Evolutionary conservation across 495 filamentous ascomycete genomes (phyloP).

Genomic region (Penicillium longicatenatum): DNA sequence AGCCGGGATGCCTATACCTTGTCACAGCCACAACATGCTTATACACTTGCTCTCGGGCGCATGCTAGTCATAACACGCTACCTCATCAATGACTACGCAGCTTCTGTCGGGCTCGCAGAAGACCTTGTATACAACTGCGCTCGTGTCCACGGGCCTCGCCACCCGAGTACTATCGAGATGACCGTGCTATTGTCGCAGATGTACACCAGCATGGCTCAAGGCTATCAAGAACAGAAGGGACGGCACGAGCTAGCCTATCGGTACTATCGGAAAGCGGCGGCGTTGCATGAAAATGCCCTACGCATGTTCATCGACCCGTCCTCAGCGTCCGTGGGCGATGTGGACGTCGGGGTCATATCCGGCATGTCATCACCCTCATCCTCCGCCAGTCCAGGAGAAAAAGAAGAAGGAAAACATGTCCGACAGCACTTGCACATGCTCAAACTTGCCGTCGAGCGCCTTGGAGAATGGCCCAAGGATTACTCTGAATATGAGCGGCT

Average conservation of each 20-base stretch:
- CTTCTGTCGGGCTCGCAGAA: slow-evolving; percentile 29
- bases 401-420: slow-evolving; percentile 28
- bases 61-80: slow-evolving; percentile 34
- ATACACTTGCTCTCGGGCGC: slow-evolving; percentile 32
- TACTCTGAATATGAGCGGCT: slow-evolving; percentile 29
- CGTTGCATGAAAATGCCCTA: too few relatives aligned
- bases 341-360: slow-evolving; percentile 25
- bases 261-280: too few relatives aligned
- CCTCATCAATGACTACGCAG: slow-evolving; percentile 24
- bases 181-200: too few relatives aligned
- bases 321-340: not conserved
- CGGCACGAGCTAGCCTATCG: too few relatives aligned
- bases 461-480: slow-evolving; percentile 35
- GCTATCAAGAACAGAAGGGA: too few relatives aligned
- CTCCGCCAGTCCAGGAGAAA: slow-evolving; percentile 15
- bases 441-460: slow-evolving; percentile 31
- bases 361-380: slow-evolving; percentile 21
- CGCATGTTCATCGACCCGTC: too few relatives aligned
- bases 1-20: slow-evolving; percentile 22
- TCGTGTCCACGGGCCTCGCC: slow-evolving; percentile 24
- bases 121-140: slow-evolving; percentile 36
- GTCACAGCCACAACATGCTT: slow-evolving; percentile 17
- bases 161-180: not conserved
- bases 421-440: slow-evolving; percentile 32
- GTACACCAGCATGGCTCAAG: too few relatives aligned